phyloP scores from a whole-genome alignment of 2,329 filamentous ascomycete genomes.

The Sclerotinia nivalis region DNA sequence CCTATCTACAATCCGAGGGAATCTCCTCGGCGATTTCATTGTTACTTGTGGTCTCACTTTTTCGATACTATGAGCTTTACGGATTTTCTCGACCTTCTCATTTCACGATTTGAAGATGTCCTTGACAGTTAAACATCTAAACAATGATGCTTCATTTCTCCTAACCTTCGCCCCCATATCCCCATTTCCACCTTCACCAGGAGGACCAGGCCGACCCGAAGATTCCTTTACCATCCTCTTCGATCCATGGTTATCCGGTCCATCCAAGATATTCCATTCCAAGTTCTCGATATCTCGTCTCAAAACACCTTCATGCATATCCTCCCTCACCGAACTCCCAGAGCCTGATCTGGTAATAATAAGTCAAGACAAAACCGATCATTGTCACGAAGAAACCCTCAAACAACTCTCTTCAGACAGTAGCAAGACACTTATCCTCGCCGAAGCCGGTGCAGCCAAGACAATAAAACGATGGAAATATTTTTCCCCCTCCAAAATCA shows the following conservation, averaged over 20 bases:
- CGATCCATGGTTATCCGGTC: conserved; percentile 69
- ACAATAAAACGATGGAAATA: conserved; percentile 68
- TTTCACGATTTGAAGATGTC: conserved; percentile 51
- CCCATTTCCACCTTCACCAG: conserved; percentile 43
- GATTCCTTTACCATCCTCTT: conserved; percentile 66
- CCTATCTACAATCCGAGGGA: conserved; percentile 5
- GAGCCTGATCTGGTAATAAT: conserved; percentile 59
- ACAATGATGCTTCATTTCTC: conserved; percentile 65
- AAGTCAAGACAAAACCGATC: conserved; percentile 65
- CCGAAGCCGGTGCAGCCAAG: conserved; percentile 64
- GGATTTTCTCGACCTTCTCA: conserved; percentile 25
- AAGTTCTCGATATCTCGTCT: conserved; percentile 62
- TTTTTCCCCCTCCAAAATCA: conserved; percentile 56
- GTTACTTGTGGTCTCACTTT: conserved; percentile 8
- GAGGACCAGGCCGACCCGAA: conserved; percentile 41
- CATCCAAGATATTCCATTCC: conserved; percentile 60
- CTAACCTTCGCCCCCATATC: conserved; percentile 54
- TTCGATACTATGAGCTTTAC: conserved; percentile 27
- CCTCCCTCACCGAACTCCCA: conserved; percentile 55
- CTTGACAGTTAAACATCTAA: conserved; percentile 62
- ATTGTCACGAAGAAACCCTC: conserved; percentile 70
- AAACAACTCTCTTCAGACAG: conserved; percentile 58
- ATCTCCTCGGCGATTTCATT: background rate
- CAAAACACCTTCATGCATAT: conserved; percentile 56
- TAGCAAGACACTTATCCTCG: conserved; percentile 62